These are phyloP conservation scores for Thielaviopsis euricoi DNA, from an alignment of 2,329 filamentous ascomycete species.

Conservation along the genomic window DNA sequence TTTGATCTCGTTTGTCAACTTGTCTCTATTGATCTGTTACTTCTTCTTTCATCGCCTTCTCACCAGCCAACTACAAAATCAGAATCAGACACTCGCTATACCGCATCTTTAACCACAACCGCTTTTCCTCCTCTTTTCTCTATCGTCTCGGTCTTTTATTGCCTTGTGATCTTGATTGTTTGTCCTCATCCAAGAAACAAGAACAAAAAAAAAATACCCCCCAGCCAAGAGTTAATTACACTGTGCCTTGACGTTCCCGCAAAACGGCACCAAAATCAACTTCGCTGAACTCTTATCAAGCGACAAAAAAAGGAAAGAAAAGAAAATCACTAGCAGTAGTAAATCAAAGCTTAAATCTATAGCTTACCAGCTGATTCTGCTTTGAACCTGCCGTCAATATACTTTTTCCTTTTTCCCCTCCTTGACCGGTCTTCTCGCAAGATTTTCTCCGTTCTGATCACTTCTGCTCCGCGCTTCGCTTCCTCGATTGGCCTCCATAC, in stretches of 20 bases:
- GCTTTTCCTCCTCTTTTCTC: neutral
- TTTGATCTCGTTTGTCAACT: neutral
- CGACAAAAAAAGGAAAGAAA: no score
- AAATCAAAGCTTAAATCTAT: no score
- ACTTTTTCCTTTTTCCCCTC: neutral
- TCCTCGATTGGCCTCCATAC: neutral
- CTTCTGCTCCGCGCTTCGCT: neutral
- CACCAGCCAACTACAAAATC: neutral
- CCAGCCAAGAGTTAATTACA: neutral
- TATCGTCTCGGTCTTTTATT: neutral
- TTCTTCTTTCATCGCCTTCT: neutral
- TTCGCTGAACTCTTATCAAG: no score
- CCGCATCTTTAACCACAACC: neutral
- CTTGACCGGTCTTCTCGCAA: neutral
- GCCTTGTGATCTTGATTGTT: neutral
- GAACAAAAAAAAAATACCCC: neutral
- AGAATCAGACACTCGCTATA: neutral
- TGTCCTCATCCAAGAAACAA: neutral
- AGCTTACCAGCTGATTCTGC: no score
- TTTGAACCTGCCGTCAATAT: no score
- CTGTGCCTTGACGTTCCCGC: neutral
- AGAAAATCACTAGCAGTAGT: no score
- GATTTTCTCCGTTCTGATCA: neutral
- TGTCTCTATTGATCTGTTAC: neutral
- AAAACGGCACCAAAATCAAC: no score